These are phyloP conservation scores for Mycena latifolia DNA, from an alignment of 768 basidiomycete genomes.

Conservation along the genomic window DNA sequence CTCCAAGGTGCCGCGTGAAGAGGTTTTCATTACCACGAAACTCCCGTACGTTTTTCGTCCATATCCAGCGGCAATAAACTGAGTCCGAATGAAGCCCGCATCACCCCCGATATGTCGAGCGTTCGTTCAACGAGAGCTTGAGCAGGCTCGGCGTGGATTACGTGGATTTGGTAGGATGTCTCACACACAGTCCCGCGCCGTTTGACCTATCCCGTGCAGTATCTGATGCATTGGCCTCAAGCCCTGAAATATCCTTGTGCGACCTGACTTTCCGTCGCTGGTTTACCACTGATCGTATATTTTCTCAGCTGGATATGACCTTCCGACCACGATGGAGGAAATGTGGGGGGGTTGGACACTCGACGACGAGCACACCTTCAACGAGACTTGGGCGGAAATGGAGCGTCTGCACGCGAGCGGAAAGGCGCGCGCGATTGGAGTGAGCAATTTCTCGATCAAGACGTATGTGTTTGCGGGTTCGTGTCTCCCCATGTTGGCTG, in stretches of 20 bases:
- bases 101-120: conserved; percentile 51
- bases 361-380: conserved; percentile 49
- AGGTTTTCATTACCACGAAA: conserved; percentile 65
- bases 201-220: too few relatives aligned
- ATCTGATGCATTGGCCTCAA: too few relatives aligned
- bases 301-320: conserved; percentile 21
- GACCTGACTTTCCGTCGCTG: too few relatives aligned
- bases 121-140: conserved; percentile 57
- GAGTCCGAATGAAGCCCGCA: conserved; percentile 54
- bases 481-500: neutral
- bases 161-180: conserved; percentile 59
- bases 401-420: conserved; percentile 62
- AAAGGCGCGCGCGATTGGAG: conserved; percentile 64
- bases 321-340: conserved; percentile 49
- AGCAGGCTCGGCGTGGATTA: conserved; percentile 56
- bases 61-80: too few relatives aligned
- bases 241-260: too few relatives aligned
- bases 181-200: neutral
- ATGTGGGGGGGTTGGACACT: conserved; percentile 37
- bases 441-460: conserved; percentile 71
- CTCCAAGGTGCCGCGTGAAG: conserved; percentile 61
- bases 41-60: conserved; percentile 46
- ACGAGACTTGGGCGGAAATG: conserved; percentile 62
- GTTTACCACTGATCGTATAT: too few relatives aligned
- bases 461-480: conserved; percentile 60